Evolutionary conservation across 2,329 filamentous ascomycete genomes (phyloP), one percentile per base, ranked within the genome.

Genomic region (Fusarium dlaminii): DNA sequence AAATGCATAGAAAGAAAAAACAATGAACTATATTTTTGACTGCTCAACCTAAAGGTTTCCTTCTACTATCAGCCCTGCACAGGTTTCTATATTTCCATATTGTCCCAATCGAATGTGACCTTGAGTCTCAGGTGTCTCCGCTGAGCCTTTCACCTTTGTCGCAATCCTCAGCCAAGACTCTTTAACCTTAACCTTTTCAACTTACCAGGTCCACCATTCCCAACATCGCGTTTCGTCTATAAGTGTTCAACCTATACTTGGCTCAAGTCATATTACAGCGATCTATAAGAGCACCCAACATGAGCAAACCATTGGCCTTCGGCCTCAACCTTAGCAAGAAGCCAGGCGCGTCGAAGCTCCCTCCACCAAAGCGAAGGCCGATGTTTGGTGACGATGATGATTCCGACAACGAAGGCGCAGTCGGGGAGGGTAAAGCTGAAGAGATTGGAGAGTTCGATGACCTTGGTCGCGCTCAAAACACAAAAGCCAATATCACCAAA

Each of bases 361-460:
- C 83, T 36, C 86, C 86, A 7, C 79, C 83, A 4, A 89, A 86
- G 75, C 83, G 86, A 75, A 90, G 88, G 78, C 83, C 87, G 3
- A 86, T 90, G 70, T 90, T 93, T 74, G 89, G 89, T 70, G 88
- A 87, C 71, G 87, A 78, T 70, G 87, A 78, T 69, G 87, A 89
- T 75, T 88, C 87, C 4, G 90, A 90, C 69, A 84, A 89, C 61
- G 88, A 88, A 51, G 75, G 78, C 20, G 46, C 79, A 11, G 75
- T 77, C 24, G 80, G 80, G 42, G 80, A 79, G 18, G 81, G 81
- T 24, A 84, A 85, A 57, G 82, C 84, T 29, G 87, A 91, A 73
- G 85, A 88, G 54, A 91, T 94, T 75, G 91, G 93, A 69, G 91
- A 91, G 74, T 84, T 93, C 62, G 87, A 89, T 71, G 87, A 87